Conservation (phyloP, 768 basidiomycete species). For the Xerocomellus chrysenteron region DNA sequence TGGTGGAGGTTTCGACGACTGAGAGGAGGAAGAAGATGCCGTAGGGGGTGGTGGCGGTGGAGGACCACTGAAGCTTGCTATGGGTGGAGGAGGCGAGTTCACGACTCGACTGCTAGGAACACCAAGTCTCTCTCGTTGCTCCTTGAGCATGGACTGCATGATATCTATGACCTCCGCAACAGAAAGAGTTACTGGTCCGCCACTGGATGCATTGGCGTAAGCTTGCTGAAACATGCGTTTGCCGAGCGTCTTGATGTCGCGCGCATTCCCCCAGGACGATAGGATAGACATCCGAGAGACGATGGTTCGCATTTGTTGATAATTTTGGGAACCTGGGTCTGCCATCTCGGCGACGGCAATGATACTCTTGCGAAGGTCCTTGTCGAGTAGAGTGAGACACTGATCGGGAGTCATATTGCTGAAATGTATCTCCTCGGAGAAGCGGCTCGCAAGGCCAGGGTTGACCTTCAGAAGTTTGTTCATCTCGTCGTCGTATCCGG, state of each 20-base stretch:
- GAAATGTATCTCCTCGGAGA: conserved; percentile 61
- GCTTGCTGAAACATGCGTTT: conserved; percentile 17
- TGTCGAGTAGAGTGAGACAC: conserved; percentile 50
- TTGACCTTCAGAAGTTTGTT: conserved; percentile 58
- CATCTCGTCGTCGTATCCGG: conserved; percentile 71
- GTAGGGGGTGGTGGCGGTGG: conserved; percentile 25
- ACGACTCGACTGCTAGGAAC: conserved; percentile 16
- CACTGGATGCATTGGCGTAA: conserved; percentile 8
- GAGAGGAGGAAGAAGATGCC: conserved; percentile 16
- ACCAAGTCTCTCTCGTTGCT: conserved; percentile 22
- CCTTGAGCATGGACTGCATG: conserved; percentile 15
- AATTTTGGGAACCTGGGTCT: neutral
- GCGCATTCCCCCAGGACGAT: conserved; percentile 67
- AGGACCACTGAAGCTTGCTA: conserved; percentile 19
- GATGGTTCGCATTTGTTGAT: conserved; percentile 13
- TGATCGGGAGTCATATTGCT: conserved; percentile 46
- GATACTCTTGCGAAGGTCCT: conserved; percentile 45
- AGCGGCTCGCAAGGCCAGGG: conserved; percentile 64
- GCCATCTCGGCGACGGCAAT: conserved; percentile 39
- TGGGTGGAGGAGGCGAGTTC: conserved; percentile 10
- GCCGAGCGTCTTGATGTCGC: conserved; percentile 57
- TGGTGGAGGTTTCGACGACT: conserved; percentile 23
- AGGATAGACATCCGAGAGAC: conserved; percentile 44
- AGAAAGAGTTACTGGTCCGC: neutral
- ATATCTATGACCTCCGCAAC: conserved; percentile 5